phyloP scores from a whole-genome alignment of 257 asterid species.

The Nicotiana tabacum region DNA sequence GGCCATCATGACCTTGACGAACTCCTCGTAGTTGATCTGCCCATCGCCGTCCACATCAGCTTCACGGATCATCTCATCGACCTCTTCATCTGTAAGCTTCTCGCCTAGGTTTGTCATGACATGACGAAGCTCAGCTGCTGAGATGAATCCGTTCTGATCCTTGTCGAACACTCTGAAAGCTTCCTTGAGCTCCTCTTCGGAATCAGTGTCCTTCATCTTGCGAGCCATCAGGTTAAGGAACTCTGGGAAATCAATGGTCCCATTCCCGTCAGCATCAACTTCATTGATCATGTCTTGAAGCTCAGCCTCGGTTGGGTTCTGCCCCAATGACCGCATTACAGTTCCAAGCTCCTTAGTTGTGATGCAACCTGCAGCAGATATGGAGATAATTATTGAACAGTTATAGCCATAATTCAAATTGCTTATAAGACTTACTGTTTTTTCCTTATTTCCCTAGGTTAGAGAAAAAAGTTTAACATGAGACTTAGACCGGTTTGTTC shows the following conservation, averaged over 20 bases:
- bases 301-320: conserved; percentile 11
- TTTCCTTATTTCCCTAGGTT: background rate
- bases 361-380: conserved; percentile 7
- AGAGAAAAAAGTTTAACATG: background rate
- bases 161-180: conserved; percentile 10
- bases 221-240: conserved; percentile 12
- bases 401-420: background rate
- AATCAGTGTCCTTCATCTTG: conserved; percentile 10
- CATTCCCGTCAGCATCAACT: conserved; percentile 12
- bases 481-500: background rate
- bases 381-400: background rate
- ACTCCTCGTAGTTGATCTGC: conserved; percentile 69
- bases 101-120: conserved; percentile 12
- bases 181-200: conserved; percentile 5
- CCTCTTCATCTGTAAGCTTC: conserved; percentile 9
- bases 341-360: conserved; percentile 13
- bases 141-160: conserved; percentile 9
- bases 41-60: conserved; percentile 50
- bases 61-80: conserved; percentile 4
- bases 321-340: conserved; percentile 9
- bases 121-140: conserved; percentile 12
- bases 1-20: conserved; percentile 61
- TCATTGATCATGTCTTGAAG: conserved; percentile 11
- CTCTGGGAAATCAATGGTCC: conserved; percentile 9
- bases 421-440: background rate